Percentiles rank a stretch among this genome's conserved stretches.
Evolutionary conservation across 345 rosid genomes (phyloP).

Genomic region (Aquilaria malaccensis): DNA sequence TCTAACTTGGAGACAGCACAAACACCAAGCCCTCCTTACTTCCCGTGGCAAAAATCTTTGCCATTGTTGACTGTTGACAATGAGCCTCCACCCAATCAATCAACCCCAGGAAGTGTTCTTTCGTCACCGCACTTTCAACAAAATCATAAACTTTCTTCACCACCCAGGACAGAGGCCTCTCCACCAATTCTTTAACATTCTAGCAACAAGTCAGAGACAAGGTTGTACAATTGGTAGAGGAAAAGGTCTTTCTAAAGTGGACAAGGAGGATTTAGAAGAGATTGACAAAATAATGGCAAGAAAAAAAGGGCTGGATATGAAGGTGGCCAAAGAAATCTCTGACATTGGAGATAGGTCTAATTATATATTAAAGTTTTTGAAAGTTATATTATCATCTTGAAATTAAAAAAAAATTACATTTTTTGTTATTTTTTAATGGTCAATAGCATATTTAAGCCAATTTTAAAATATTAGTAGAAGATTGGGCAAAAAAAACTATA

Average conservation of each 20-base stretch:
- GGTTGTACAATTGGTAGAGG: slow-evolving; percentile 34
- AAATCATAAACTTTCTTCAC: slow-evolving; percentile 44
- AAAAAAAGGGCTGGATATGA: slow-evolving; percentile 10
- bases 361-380: too few relatives aligned
- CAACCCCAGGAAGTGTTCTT: slow-evolving; percentile 56
- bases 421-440: too few relatives aligned
- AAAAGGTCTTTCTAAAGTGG: slow-evolving; percentile 21
- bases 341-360: too few relatives aligned
- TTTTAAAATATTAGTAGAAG: too few relatives aligned
- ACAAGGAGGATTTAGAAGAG: slow-evolving; percentile 44
- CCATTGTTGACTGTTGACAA: slow-evolving; percentile 33
- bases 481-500: too few relatives aligned
- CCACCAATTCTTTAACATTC: slow-evolving; percentile 18
- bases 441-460: too few relatives aligned
- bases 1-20: slow-evolving; percentile 56
- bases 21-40: slow-evolving; percentile 39
- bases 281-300: slow-evolving; percentile 42
- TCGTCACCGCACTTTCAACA: slow-evolving; percentile 24
- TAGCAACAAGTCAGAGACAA: slow-evolving; percentile 31
- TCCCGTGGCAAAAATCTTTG: slow-evolving; percentile 34
- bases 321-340: too few relatives aligned
- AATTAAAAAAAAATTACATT: too few relatives aligned
- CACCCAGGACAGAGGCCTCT: slow-evolving; percentile 36
- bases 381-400: too few relatives aligned
- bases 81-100: slow-evolving; percentile 71